Conservation (phyloP, 495 filamentous ascomycete species). For the Aspergillus cavernicola region DNA sequence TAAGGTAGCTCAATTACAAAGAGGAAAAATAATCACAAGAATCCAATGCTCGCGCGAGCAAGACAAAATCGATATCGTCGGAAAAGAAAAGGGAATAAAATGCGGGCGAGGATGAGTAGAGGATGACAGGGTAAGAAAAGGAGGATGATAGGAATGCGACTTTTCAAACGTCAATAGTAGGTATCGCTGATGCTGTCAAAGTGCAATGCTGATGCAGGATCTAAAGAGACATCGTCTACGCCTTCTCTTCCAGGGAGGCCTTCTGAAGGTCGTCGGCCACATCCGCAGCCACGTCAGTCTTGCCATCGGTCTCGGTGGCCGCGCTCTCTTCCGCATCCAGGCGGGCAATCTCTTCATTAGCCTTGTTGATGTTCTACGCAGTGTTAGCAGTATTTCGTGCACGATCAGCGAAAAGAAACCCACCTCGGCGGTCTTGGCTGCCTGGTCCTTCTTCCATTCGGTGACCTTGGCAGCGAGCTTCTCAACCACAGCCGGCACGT, state of each 20-base stretch:
- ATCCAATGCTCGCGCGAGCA: slow-evolving; percentile 7
- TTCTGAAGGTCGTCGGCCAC: slow-evolving; percentile 56
- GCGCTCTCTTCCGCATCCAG: slow-evolving; percentile 53
- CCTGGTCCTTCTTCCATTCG: slow-evolving; percentile 91
- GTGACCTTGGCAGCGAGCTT: slow-evolving; percentile 88
- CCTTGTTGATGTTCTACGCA: slow-evolving; percentile 66
- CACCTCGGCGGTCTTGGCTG: slow-evolving; percentile 87
- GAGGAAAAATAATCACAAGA: slow-evolving; percentile 12
- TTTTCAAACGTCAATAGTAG: slow-evolving; percentile 13
- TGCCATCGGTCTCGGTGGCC: slow-evolving; percentile 45
- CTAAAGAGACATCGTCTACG: slow-evolving; percentile 20
- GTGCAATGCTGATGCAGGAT: slow-evolving; percentile 14
- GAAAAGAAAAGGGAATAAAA: background rate
- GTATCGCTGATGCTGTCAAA: slow-evolving; percentile 16
- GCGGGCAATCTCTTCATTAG: slow-evolving; percentile 62
- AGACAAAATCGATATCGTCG: slow-evolving; percentile 3
- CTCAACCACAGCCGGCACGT: slow-evolving; percentile 72
- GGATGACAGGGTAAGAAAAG: background rate
- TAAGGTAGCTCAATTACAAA: slow-evolving; percentile 16
- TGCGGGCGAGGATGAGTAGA: slow-evolving; percentile 6
- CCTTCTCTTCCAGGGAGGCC: slow-evolving; percentile 54
- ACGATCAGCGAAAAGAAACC: slow-evolving; percentile 21
- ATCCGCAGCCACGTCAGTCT: slow-evolving; percentile 52
- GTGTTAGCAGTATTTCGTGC: slow-evolving; percentile 15
- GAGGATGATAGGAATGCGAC: slow-evolving; percentile 14